Base-by-base conservation (phyloP, 139 green algal species). In the Auxenochlorella pyrenoidosa region DNA sequence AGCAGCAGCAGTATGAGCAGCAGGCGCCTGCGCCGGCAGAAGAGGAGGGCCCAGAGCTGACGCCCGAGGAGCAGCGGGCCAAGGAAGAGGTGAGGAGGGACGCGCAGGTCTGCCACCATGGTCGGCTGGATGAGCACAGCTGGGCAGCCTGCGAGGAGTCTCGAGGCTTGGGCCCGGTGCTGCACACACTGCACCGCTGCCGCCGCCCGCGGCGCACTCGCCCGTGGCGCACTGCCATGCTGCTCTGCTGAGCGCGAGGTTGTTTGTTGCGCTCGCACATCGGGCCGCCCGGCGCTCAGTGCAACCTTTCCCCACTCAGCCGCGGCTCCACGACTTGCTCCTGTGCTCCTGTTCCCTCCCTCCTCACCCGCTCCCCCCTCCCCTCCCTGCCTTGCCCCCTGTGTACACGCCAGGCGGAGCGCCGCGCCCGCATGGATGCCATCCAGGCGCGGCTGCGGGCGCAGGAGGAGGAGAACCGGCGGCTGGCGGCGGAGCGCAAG, bases 381-480 rank as follows among this genome's bases (percentile, higher is more conserved):
- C 47, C 47, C 47, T 6, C 47, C n/a, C 19, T 13, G 2, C 70
- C 21, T 3, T 8, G 16, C 18, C 65, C 65, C 22, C 66, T 40
- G 3, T 22, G 22, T 5, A 75, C 68, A 34, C 38, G n/a, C 36
- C 79, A 89, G 85, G 94, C 94, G 87, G 92, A 94, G 78, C 81
- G 41, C 76, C 89, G 76, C 90, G 87, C 2, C 88, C 92, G 72
- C 75, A 79, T 83, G 83, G 72, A 88, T 36, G 72, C 36, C 38
- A 84, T 88, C 43, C 75, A 85, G 68, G 85, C 91, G 0, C 60
- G 75, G 40, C 47, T 88, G 41, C 43, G 73, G 68, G 85, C 91
- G 10, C 79, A 87, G 58, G 75, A 71, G 47, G 92, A 94, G 78
- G 85, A 89, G 54, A 90, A 92, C 85, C 86, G 83, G 88, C 89